Base-by-base conservation (phyloP, 148 eudicot genomes). In the Vaccinium vitisidaea region DNA sequence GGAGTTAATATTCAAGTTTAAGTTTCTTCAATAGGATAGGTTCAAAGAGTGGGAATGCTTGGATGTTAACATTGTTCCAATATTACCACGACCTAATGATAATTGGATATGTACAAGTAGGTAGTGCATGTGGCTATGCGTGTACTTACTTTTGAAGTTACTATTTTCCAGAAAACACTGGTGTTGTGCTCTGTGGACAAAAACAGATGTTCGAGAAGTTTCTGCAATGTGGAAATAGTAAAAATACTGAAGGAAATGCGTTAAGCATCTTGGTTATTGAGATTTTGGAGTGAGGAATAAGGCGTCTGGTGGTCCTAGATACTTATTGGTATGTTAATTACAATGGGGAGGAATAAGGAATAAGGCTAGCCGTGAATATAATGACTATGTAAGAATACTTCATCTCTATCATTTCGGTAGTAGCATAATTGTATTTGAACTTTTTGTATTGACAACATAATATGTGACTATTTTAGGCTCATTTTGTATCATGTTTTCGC, bases 101-200 rank as follows among this genome's bases (percentile, higher is more conserved):
- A 78, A 78, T 69, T 96, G 99, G 99, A 75, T 94, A 90, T 87
- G 98, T 96, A 63, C 99, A 96, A 98, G 99, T 96, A 81, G 65
- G 75, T 56, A 77, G 32, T 77, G 50, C 67, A 69, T 82, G 54
- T 39, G 43, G 43, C 43, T 39, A 39, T 55, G 18, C 53, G 58
- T 27, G 19, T 69, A 82, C 36, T 32, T 32, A 58, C n/a, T 7
- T 16, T 84, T 84, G 50, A 39, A 21, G 21, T 83, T 74, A 8
- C 7, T 10, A 8, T 74, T 19, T 74, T 46, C 27, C 30, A 14
- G 55, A 74, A 21, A 12, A 32, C 30, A 91, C 94, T 11, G 97
- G 97, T 27, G 97, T 88, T 46, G 91, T 96, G 76, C 94, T 96
- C 7, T 96, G 97, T 85, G 99, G 98, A 75, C 95, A 92, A 85